These are phyloP conservation scores for Aspergillus alliaceus DNA, from an alignment of 2,329 filamentous ascomycete species.

Conservation along the genomic window DNA sequence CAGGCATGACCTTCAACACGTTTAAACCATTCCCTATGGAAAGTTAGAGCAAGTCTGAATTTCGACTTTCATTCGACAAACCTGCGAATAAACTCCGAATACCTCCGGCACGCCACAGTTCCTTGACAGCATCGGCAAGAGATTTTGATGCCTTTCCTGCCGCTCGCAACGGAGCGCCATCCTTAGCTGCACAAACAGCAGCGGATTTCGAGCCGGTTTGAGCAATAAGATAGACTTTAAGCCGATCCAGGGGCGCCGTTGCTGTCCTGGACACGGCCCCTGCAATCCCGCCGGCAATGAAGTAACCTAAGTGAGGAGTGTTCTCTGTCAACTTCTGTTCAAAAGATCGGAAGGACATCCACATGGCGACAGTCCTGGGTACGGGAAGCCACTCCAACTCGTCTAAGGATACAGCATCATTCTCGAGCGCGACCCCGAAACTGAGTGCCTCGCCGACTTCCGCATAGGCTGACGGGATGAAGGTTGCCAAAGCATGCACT, in stretches of 20 bases:
- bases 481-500: constrained; percentile 31
- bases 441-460: constrained; percentile 28
- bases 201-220: constrained; percentile 67
- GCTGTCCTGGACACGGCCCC: constrained; percentile 93
- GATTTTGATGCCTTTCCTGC: constrained; percentile 67
- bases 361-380: constrained; percentile 43
- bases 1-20: constrained; percentile 96
- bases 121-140: constrained; percentile 69
- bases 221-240: constrained; percentile 96
- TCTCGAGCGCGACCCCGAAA: constrained; percentile 26
- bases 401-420: constrained; percentile 32
- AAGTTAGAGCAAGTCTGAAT: constrained; percentile 8
- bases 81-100: constrained; percentile 89
- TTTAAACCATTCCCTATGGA: constrained; percentile 86
- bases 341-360: constrained; percentile 45
- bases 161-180: constrained; percentile 66
- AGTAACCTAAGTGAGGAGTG: constrained; percentile 74
- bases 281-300: constrained; percentile 89
- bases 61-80: constrained; percentile 46
- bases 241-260: constrained; percentile 90
- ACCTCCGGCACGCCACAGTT: constrained; percentile 83
- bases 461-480: constrained; percentile 34
- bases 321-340: constrained; percentile 48
- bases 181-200: constrained; percentile 66
- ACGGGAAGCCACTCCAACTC: constrained; percentile 45